phyloP scores from a whole-genome alignment of 148 eudicot species.

The Oxyria digyna region DNA sequence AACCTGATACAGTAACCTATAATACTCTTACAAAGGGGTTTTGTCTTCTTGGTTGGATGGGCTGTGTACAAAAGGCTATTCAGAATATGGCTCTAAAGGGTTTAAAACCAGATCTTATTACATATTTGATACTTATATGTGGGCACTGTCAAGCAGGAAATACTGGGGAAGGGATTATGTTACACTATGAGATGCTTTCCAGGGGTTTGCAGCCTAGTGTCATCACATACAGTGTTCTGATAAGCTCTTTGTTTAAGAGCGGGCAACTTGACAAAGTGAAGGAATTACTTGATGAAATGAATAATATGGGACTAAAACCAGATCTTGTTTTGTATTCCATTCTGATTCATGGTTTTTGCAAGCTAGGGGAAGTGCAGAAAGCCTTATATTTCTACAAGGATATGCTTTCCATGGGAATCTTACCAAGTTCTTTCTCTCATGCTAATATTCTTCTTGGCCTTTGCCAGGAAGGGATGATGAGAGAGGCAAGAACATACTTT shows the following conservation, averaged over 20 bases:
- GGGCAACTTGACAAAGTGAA: constrained; percentile 44
- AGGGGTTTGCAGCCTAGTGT: constrained; percentile 36
- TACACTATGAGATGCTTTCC: constrained; percentile 53
- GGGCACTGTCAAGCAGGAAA: constrained; percentile 55
- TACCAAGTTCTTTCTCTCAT: constrained; percentile 33
- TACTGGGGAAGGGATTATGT: constrained; percentile 34
- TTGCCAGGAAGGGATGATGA: constrained; percentile 34
- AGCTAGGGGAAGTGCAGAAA: constrained; percentile 38
- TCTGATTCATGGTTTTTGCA: constrained; percentile 63
- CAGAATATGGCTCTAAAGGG: constrained; percentile 34
- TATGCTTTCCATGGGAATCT: constrained; percentile 35
- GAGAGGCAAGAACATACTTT: constrained; percentile 49
- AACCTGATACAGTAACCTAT: constrained; percentile 60
- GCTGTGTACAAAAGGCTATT: constrained; percentile 28
- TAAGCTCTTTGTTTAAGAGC: constrained; percentile 52
- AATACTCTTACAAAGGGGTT: constrained; percentile 71
- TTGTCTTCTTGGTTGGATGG: constrained; percentile 40
- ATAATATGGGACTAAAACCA: constrained; percentile 33
- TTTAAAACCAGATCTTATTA: constrained; percentile 29
- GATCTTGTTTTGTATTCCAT: constrained; percentile 53
- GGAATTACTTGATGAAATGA: constrained; percentile 42
- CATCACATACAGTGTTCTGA: constrained; percentile 38
- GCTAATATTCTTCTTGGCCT: constrained; percentile 40
- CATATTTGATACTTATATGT: constrained; percentile 47
- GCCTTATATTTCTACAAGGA: constrained; percentile 43